Evolutionary conservation across 1,284 basidiomycete species (phyloP).

Genomic region (Sphagnurus paluster): DNA sequence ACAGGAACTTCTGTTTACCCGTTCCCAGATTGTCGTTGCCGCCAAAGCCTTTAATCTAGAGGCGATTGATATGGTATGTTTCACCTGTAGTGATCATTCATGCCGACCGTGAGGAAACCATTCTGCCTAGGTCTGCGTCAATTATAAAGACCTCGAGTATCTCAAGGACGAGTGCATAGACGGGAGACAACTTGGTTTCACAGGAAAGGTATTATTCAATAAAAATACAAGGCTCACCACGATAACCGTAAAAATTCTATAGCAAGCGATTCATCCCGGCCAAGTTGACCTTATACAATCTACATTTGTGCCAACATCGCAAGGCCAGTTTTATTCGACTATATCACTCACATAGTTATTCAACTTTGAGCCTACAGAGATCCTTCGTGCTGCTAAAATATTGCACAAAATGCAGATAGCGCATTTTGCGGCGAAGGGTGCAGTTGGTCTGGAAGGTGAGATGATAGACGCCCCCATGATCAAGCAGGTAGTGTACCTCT

Average conservation of each 20-base stretch:
- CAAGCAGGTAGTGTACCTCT: conserved; percentile 58
- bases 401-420: conserved; percentile 65
- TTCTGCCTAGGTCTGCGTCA: conserved; percentile 74
- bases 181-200: conserved; percentile 78
- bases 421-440: conserved; percentile 41
- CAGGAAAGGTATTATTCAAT: conserved; percentile 82
- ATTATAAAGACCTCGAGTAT: conserved; percentile 78
- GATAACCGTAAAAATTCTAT: conserved; percentile 6
- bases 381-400: conserved; percentile 77
- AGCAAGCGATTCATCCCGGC: conserved; percentile 94
- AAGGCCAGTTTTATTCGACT: conserved; percentile 46
- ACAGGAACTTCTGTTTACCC: conserved; percentile 79
- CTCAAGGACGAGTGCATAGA: conserved; percentile 80
- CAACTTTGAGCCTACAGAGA: conserved; percentile 50
- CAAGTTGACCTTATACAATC: conserved; percentile 82
- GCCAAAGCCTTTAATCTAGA: conserved; percentile 85
- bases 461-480: conserved; percentile 96
- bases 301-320: conserved; percentile 74
- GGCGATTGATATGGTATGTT: conserved; percentile 83
- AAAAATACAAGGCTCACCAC: too few species aligned
- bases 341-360: background rate
- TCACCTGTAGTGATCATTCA: conserved; percentile 1
- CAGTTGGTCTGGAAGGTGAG: conserved; percentile 61
- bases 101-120: background rate
- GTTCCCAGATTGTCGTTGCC: conserved; percentile 82